A percentile compares a stretch with the other conserved stretches of the same genome.
Evolutionary conservation across 805 yeast species (phyloP).

Genomic region (Yueomyces sinensis): DNA sequence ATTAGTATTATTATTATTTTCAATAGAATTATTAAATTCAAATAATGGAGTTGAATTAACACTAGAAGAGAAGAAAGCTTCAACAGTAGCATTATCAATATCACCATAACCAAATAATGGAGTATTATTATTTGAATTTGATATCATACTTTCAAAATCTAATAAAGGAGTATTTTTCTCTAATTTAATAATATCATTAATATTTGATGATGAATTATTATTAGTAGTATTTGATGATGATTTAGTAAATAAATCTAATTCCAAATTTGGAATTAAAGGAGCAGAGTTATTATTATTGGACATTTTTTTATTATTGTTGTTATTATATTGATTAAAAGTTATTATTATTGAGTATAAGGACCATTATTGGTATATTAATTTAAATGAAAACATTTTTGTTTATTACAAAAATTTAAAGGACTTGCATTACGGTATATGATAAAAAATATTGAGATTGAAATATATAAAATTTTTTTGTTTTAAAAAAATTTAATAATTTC

Average conservation of each 20-base stretch:
- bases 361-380: too few relatives aligned
- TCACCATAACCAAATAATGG: constrained; percentile 8
- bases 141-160: too few relatives aligned
- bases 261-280: too few relatives aligned
- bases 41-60: constrained; percentile 52
- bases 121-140: constrained; percentile 1
- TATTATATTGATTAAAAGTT: background rate
- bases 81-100: constrained; percentile 52
- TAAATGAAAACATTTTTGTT: too few relatives aligned
- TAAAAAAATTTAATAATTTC: too few relatives aligned
- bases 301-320: background rate
- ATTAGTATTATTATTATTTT: constrained; percentile 4
- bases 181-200: background rate
- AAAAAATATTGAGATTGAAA: too few relatives aligned
- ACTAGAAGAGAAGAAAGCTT: constrained; percentile 30
- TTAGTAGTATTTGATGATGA: background rate
- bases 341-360: background rate
- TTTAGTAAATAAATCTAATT: too few relatives aligned
- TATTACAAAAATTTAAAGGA: too few relatives aligned
- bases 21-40: constrained; percentile 14
- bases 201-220: constrained; percentile 1
- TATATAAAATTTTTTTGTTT: too few relatives aligned
- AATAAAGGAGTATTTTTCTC: constrained; percentile 12
- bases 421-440: too few relatives aligned
- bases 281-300: background rate